A percentile compares a stretch with the other conserved stretches of the same genome.
These are phyloP conservation scores for Gnomoniopsis sp. DNA, from an alignment of 2,329 filamentous ascomycete species.

Conservation along the genomic window DNA sequence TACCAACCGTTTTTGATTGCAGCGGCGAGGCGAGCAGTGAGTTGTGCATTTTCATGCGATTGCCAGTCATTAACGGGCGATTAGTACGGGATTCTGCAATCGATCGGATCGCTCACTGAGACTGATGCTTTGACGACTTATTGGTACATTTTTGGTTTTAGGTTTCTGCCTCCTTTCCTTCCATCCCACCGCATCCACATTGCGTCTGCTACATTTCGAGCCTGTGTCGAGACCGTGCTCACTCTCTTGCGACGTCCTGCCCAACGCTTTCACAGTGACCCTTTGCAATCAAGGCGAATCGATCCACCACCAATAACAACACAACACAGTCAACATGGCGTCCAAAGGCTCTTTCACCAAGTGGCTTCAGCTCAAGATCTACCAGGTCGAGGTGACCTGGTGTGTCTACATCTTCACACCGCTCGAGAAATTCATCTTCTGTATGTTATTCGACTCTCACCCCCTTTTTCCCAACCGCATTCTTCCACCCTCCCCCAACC, in stretches of 20 bases:
- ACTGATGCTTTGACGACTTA: background rate
- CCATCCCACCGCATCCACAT: no score
- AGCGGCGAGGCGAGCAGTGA: background rate
- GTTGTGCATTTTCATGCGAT: background rate
- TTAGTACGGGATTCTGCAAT: background rate
- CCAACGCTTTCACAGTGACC: background rate
- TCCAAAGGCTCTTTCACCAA: constrained; percentile 55
- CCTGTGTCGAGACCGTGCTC: no score
- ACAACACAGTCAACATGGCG: constrained; percentile 37
- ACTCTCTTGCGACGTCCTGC: no score
- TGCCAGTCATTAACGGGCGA: background rate
- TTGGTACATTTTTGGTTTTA: background rate
- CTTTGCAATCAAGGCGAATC: background rate
- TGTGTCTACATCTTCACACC: constrained; percentile 96
- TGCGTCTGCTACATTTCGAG: no score
- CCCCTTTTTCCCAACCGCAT: background rate
- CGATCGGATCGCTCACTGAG: background rate
- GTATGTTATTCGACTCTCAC: constrained; percentile 50
- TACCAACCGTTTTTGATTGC: background rate
- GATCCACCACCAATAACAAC: constrained; percentile 1
- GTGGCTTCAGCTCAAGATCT: constrained; percentile 92
- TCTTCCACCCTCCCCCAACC: background rate
- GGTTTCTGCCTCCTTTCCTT: no score
- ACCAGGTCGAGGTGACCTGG: constrained; percentile 97
- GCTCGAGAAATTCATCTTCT: constrained; percentile 95